Evolutionary conservation across 371 early-diverging fungal genomes (phyloP).

Genomic region (Rhizopus sp.): DNA sequence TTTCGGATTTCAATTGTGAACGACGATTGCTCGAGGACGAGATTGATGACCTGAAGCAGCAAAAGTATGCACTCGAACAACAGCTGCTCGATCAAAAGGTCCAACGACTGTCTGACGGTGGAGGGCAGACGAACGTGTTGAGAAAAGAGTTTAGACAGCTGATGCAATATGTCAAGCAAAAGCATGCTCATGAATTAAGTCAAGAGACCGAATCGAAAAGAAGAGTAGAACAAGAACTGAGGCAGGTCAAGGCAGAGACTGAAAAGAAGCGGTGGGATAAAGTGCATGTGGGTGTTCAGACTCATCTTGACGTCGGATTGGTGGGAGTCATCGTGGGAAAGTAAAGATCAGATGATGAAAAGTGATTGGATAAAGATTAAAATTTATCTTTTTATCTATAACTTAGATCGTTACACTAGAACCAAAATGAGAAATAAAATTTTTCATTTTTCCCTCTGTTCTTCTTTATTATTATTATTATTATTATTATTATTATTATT

Average conservation of each 20-base stretch:
- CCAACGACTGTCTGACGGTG: conserved; percentile 20
- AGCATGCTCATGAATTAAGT: conserved; percentile 45
- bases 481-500: conserved; percentile 7
- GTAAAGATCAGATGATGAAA: conserved; percentile 27
- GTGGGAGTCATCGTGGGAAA: conserved; percentile 23
- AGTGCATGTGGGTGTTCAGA: conserved; percentile 43
- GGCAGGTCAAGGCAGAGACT: conserved; percentile 48
- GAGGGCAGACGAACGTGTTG: conserved; percentile 41
- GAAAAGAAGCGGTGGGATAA: conserved; percentile 50
- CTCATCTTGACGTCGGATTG: conserved; percentile 26
- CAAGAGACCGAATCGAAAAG: conserved; percentile 41
- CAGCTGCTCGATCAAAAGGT: conserved; percentile 34
- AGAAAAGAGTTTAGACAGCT: conserved; percentile 60
- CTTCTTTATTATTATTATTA: conserved; percentile 13
- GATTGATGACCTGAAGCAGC: conserved; percentile 23
- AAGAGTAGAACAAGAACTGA: conserved; percentile 39
- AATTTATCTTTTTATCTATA: background rate
- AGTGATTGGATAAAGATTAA: conserved; percentile 34
- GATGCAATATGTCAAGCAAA: conserved; percentile 49
- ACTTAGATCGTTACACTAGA: conserved; percentile 2
- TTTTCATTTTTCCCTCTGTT: conserved; percentile 8
- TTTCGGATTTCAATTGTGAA: conserved; percentile 47
- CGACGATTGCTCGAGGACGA: conserved; percentile 35
- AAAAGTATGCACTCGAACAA: conserved; percentile 32
- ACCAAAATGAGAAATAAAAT: conserved; percentile 4